phyloP scores from a whole-genome alignment of 2,329 filamentous ascomycete species.

The Aspergillus neoniger region DNA sequence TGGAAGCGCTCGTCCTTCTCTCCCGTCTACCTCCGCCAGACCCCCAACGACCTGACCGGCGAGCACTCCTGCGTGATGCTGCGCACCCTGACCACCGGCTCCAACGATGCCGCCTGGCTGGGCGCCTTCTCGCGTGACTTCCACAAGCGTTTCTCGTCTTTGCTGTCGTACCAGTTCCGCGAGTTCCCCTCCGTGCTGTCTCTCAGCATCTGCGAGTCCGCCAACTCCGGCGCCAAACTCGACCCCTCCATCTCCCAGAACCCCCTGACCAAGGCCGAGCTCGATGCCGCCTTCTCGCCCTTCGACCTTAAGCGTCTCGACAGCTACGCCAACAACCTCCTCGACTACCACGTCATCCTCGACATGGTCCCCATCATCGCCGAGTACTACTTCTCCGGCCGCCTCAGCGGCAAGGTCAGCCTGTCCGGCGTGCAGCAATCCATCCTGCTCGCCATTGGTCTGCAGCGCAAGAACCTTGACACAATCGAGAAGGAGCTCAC shows the following conservation, averaged over 20 bases:
- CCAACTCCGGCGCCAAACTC: conserved; percentile 69
- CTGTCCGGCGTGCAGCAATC: conserved; percentile 82
- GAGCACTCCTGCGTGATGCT: conserved; percentile 99
- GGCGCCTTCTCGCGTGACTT: conserved; percentile 91
- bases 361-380: conserved; percentile 86
- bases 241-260: conserved; percentile 58
- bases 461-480: conserved; percentile 87
- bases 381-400: conserved; percentile 79
- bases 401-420: conserved; percentile 66
- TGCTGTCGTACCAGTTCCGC: conserved; percentile 91
- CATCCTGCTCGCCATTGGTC: conserved; percentile 83
- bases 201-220: conserved; percentile 84
- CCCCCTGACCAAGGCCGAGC: conserved; percentile 69
- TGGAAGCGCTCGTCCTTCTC: conserved; percentile 88
- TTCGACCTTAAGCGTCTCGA: conserved; percentile 95
- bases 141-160: conserved; percentile 85
- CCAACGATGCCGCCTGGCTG: conserved; percentile 77
- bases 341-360: conserved; percentile 96
- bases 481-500: conserved; percentile 75
- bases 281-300: conserved; percentile 78
- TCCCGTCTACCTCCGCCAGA: conserved; percentile 92
- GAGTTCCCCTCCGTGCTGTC: conserved; percentile 76
- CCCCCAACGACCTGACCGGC: conserved; percentile 91
- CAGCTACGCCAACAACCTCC: conserved; percentile 92
- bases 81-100: conserved; percentile 64